These are phyloP conservation scores for Tricholoma terreum DNA, from an alignment of 768 basidiomycete species.

Conservation along the genomic window DNA sequence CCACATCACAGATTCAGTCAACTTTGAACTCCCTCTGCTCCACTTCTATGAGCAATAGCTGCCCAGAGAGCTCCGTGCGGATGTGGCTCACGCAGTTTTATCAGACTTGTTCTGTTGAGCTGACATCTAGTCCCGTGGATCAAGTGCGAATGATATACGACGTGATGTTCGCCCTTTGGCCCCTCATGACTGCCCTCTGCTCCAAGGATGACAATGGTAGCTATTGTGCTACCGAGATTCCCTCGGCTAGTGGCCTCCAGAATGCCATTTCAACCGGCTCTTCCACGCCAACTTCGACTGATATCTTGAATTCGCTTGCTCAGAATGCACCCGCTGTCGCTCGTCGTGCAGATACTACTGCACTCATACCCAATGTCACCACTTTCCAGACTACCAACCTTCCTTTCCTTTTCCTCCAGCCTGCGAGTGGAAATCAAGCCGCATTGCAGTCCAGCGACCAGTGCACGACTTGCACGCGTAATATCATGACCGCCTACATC, in stretches of 20 bases:
- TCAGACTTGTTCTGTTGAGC: constrained; percentile 64
- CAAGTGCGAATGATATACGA: constrained; percentile 73
- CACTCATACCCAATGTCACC: constrained; percentile 53
- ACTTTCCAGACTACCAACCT: constrained; percentile 60
- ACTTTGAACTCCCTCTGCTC: constrained; percentile 59
- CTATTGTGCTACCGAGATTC: constrained; percentile 60
- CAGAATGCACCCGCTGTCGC: background rate
- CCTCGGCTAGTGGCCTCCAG: constrained; percentile 19
- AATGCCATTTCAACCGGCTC: background rate
- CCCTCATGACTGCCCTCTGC: constrained; percentile 69
- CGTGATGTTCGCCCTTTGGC: constrained; percentile 66
- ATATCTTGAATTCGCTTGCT: constrained; percentile 29
- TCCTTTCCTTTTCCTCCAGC: constrained; percentile 75
- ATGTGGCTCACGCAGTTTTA: constrained; percentile 67
- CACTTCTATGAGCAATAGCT: constrained; percentile 40
- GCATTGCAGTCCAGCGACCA: constrained; percentile 46
- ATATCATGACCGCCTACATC: constrained; percentile 74
- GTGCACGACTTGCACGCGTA: constrained; percentile 82
- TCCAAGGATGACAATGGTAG: constrained; percentile 65
- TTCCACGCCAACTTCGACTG: constrained; percentile 21
- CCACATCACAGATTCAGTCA: constrained; percentile 43
- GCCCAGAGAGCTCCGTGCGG: constrained; percentile 58
- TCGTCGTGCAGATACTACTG: constrained; percentile 15
- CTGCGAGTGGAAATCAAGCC: constrained; percentile 17
- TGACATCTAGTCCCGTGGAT: constrained; percentile 47